These are phyloP conservation scores for Bipolaris zeicola DNA, from an alignment of 2,329 filamentous ascomycete species.

Conservation along the genomic window DNA sequence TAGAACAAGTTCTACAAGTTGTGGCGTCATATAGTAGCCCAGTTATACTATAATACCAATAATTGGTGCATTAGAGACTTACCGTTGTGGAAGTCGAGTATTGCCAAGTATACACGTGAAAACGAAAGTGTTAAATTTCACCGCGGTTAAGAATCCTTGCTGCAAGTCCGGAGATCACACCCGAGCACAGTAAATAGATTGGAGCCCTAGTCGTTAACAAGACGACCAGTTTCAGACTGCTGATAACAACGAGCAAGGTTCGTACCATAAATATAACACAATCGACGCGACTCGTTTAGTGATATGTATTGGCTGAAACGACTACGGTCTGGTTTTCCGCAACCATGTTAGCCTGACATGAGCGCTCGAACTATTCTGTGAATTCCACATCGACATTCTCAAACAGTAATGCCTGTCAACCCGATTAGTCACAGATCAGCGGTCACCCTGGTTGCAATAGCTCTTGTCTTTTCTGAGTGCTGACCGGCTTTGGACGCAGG, in stretches of 20 bases:
- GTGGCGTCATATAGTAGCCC: slow-evolving; percentile 17
- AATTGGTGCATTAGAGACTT: slow-evolving; percentile 9
- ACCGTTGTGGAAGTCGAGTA: not conserved
- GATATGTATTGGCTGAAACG: not conserved
- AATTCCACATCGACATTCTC: not conserved
- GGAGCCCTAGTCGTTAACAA: not conserved
- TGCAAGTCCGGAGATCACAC: not conserved
- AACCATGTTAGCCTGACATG: not conserved
- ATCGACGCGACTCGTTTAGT: not conserved
- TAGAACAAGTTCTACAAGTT: slow-evolving; percentile 6
- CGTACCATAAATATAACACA: not conserved
- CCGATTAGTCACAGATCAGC: not conserved
- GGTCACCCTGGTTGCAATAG: not conserved
- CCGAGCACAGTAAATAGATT: not conserved
- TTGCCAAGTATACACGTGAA: not conserved
- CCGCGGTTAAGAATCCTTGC: slow-evolving; percentile 8
- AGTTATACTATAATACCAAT: slow-evolving; percentile 2
- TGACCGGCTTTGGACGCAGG: not conserved
- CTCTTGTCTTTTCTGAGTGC: not conserved
- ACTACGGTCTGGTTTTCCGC: not conserved
- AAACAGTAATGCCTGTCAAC: not conserved
- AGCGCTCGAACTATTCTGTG: not conserved
- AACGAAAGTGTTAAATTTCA: not conserved
- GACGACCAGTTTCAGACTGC: not conserved
- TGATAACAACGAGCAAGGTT: not conserved